phyloP scores from a whole-genome alignment of 2,329 filamentous ascomycete genomes.

The Curvularia spicifera region DNA sequence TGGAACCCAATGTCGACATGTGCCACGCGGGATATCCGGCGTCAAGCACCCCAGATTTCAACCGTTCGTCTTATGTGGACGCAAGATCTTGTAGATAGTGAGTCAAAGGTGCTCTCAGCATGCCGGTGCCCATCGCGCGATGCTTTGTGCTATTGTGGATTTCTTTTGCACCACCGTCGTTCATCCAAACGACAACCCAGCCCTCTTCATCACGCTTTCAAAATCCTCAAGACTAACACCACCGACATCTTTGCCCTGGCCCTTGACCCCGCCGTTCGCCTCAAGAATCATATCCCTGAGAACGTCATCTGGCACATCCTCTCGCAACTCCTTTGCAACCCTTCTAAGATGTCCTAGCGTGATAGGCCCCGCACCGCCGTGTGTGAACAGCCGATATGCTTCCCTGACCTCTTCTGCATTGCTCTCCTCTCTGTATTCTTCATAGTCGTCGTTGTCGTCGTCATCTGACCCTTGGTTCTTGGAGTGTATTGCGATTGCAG shows the following conservation, averaged over 20 bases:
- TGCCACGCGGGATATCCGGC: background rate
- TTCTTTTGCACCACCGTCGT: background rate
- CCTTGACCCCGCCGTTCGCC: slow-evolving; percentile 76
- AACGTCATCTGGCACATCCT: slow-evolving; percentile 81
- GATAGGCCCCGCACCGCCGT: slow-evolving; percentile 66
- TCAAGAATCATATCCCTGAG: slow-evolving; percentile 94
- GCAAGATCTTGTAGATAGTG: background rate
- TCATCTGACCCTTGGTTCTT: slow-evolving; percentile 42
- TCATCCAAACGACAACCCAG: slow-evolving; percentile 77
- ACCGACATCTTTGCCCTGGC: slow-evolving; percentile 61
- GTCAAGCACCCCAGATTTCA: background rate
- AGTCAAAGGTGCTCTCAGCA: background rate
- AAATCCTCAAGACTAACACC: slow-evolving; percentile 83
- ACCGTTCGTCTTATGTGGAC: background rate
- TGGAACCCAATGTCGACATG: background rate
- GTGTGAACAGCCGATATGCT: slow-evolving; percentile 82
- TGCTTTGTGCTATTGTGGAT: background rate
- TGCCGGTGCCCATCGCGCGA: background rate
- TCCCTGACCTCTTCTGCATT: slow-evolving; percentile 74
- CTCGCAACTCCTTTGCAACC: slow-evolving; percentile 81
- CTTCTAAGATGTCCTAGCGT: slow-evolving; percentile 78
- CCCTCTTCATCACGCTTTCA: slow-evolving; percentile 81
- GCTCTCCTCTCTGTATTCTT: slow-evolving; percentile 33
- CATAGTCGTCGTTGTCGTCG: slow-evolving; percentile 51
- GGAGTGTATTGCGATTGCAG: slow-evolving; percentile 79